Base-by-base conservation (phyloP, 768 basidiomycete genomes). In the Boletellus sp. region DNA sequence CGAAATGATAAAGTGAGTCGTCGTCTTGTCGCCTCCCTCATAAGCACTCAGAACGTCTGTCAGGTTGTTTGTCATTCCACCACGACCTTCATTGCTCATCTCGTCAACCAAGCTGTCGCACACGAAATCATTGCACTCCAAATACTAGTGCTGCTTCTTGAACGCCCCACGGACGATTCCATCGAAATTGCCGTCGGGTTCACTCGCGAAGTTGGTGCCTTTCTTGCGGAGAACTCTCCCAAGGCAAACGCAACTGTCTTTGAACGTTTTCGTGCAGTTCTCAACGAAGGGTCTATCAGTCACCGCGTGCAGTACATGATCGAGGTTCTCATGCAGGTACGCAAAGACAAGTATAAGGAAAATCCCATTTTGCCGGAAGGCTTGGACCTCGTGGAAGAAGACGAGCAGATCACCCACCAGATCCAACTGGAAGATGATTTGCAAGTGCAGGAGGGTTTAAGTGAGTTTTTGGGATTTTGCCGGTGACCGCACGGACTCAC, bases 221-320 rank as follows among this genome's bases (percentile, higher is more conserved):
- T 91, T 75, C 80, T 99, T 7, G 75, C 84, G 0, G 95, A 98
- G 74, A 90, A 92, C 65, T 87, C 90, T 2, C 92, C 95, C 22
- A 94, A 94, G 66, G 94, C 91, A 55, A 96, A 92, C 61, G 87
- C 90, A n/a, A 85, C 84, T 33, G 87, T 96, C 32, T 98, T 85
- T 65, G 96, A 98, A 67, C 89, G 94, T 20, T 97, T 98, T 82
- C 87, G 96, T 40, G 91, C 92, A 1, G 93, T 97, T 9, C 74
- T 99, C 31, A 96, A 98, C 69, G 96, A 98, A 68, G 93, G 93
- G 22, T 74, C 79, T 38, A 95, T 99, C 68, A 94, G 90, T 62
- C 94, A 98, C 59, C 84, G 96, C 58, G 91, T 95, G 24, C 96
- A 98, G 65, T 99, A 97, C 71, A 97, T 97, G 96, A 92, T 99